A percentile compares a stretch with the other conserved stretches of the same genome.
phyloP scores from a whole-genome alignment of 306 rosid species.

The Vigna nakashimae region DNA sequence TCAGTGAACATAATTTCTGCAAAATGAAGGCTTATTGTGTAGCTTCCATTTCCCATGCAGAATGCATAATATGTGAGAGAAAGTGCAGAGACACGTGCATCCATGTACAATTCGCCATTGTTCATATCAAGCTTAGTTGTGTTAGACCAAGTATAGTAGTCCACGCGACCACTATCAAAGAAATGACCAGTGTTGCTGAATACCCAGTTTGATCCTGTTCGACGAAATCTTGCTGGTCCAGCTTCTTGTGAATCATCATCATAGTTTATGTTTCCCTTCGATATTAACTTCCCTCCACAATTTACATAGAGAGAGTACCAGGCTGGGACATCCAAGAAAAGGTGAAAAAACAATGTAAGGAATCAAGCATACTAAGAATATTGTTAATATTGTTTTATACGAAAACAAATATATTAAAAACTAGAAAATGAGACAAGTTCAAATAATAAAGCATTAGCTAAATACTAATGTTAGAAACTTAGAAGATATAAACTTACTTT shows the following conservation, averaged over 20 bases:
- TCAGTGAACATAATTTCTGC: constrained; percentile 56
- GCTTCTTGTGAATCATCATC: constrained; percentile 51
- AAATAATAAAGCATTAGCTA: neutral
- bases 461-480: neutral
- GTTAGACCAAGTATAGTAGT: constrained; percentile 47
- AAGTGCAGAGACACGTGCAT: constrained; percentile 75
- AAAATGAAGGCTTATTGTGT: constrained; percentile 59
- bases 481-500: constrained; percentile 51
- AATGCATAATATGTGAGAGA: constrained; percentile 69
- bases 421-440: neutral
- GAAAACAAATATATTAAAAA: too few species aligned
- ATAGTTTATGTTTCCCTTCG: constrained; percentile 41
- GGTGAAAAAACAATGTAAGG: neutral
- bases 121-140: constrained; percentile 48
- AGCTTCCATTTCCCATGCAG: constrained; percentile 63
- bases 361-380: constrained; percentile 9
- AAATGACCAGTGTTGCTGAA: constrained; percentile 71
- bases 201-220: constrained; percentile 57
- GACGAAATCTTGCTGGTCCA: constrained; percentile 50
- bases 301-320: constrained; percentile 63
- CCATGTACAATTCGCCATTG: constrained; percentile 56
- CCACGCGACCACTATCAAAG: constrained; percentile 40
- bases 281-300: constrained; percentile 62
- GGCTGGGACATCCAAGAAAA: constrained; percentile 25
- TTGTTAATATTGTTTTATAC: too few species aligned